Percentiles rank a stretch among this genome's conserved stretches.
phyloP scores from a whole-genome alignment of 306 rosid genomes.

The Dalbergia cochinchinensis region DNA sequence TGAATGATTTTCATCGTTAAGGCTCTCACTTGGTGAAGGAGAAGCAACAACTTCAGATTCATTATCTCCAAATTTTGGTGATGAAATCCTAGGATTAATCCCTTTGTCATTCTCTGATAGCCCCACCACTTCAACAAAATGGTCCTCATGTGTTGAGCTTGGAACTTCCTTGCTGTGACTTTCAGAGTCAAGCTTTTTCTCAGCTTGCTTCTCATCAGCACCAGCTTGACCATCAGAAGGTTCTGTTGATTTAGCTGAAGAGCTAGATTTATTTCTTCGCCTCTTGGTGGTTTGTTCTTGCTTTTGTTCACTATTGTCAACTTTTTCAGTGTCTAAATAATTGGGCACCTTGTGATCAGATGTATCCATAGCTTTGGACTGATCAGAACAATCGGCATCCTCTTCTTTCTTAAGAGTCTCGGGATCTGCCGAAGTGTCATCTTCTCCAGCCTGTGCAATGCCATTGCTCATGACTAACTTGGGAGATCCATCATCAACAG shows the following conservation, averaged over 20 bases:
- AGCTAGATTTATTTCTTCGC: constrained; percentile 50
- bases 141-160: constrained; percentile 52
- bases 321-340: constrained; percentile 56
- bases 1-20: constrained; percentile 58
- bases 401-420: constrained; percentile 61
- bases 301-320: constrained; percentile 49
- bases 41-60: constrained; percentile 58
- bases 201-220: constrained; percentile 50
- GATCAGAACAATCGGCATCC: constrained; percentile 49
- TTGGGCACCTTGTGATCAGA: constrained; percentile 54
- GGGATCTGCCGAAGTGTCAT: constrained; percentile 51
- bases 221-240: constrained; percentile 50
- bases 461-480: constrained; percentile 72
- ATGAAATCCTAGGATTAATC: constrained; percentile 53
- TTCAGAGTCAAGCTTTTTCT: constrained; percentile 49
- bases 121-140: constrained; percentile 56
- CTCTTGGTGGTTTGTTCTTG: constrained; percentile 46
- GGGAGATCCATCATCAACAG: constrained; percentile 52
- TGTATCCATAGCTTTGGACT: constrained; percentile 43
- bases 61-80: constrained; percentile 58
- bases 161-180: constrained; percentile 56
- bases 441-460: constrained; percentile 58
- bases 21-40: constrained; percentile 59
- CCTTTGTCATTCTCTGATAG: constrained; percentile 63
- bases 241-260: constrained; percentile 45